Conservation (phyloP, 1,284 basidiomycete genomes). For the Anthracocystis walkeri region DNA sequence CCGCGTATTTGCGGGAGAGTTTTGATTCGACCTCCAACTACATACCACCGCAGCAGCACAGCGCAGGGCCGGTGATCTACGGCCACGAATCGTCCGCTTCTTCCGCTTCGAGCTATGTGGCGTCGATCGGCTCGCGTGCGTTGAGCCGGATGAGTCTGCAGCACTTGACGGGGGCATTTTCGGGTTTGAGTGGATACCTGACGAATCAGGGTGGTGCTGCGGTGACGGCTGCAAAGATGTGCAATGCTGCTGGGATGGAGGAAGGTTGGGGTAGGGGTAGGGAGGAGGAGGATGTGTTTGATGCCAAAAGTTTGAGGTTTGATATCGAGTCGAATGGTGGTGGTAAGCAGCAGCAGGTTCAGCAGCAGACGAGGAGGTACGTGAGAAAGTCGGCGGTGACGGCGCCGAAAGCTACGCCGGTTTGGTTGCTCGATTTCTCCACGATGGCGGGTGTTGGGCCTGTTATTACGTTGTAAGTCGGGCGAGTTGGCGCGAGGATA, state of each 20-base stretch:
- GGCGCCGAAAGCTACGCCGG: constrained; percentile 25
- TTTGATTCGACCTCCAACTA: constrained; percentile 26
- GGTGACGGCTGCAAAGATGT: constrained; percentile 50
- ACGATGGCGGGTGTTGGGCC: constrained; percentile 5
- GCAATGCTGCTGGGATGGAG: constrained; percentile 18
- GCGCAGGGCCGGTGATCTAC: not conserved
- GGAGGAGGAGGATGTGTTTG: constrained; percentile 1
- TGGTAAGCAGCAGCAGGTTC: constrained; percentile 3
- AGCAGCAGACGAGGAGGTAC: constrained; percentile 15
- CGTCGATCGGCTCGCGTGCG: constrained; percentile 39
- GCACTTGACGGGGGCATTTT: constrained; percentile 53
- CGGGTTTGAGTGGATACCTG: constrained; percentile 55
- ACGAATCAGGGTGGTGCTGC: constrained; percentile 45
- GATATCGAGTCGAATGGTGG: constrained; percentile 15
- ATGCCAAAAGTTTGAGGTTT: constrained; percentile 1
- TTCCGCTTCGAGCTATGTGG: constrained; percentile 28
- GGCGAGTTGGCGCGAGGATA: not conserved
- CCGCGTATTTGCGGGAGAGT: constrained; percentile 52
- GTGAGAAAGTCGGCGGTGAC: constrained; percentile 23
- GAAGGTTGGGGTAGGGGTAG: not conserved
- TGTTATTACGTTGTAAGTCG: constrained; percentile 13
- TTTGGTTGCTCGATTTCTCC: constrained; percentile 47
- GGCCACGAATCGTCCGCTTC: constrained; percentile 28
- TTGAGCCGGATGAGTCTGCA: constrained; percentile 56
- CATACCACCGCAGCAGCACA: not conserved